Base-by-base conservation (phyloP, 805 yeast genomes). In the Sungouiozyma ichnusensis region DNA sequence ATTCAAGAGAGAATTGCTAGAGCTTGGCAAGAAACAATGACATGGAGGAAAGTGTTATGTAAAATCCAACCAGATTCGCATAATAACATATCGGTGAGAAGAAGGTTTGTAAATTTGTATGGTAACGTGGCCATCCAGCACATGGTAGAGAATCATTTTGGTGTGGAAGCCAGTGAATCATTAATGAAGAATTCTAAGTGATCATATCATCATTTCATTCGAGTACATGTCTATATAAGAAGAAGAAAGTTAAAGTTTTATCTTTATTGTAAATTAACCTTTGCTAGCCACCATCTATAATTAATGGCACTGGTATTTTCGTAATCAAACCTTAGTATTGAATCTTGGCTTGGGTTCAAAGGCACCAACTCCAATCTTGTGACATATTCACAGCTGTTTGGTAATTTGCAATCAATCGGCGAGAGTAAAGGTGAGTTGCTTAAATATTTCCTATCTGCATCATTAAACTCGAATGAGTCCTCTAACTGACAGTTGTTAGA, bases 51-150 rank as follows among this genome's bases (percentile, higher is more conserved):
- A 61, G 95, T 90, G 1, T 63, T 90, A 17, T 95, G 87, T 2
- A 74, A 76, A 38, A 65, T 88, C 48, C 74, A 77, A 48, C 95
- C 96, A 0, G 97, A 88, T 59, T 95, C 97, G 0, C 97, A 88
- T 57, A 88, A 88, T 55, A 88, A 87, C 54, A 86, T 90, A 33
- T 70, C 84, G 18, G 97, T 88, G 1, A 68, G 97, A 47, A 70
- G 97, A 51, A 65, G 83, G 45, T 90, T 84, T 67, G 44, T 46
- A 3, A 90, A 90, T 63, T 92, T 96, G 0, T 88, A 81, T 63
- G 98, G 98, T 2, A 86, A 96, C 92, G 85, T 84, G 1, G 95
- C 86, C 0, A 70, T 90, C n/a, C 81, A 80, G 36, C 95, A 90
- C 60, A 53, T 88, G 49, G 84, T 82, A 1, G 67, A 73, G 14